These are phyloP conservation scores for Pneumocystis jirovecii DNA, from an alignment of 1,139 yeast genomes.

Conservation along the genomic window DNA sequence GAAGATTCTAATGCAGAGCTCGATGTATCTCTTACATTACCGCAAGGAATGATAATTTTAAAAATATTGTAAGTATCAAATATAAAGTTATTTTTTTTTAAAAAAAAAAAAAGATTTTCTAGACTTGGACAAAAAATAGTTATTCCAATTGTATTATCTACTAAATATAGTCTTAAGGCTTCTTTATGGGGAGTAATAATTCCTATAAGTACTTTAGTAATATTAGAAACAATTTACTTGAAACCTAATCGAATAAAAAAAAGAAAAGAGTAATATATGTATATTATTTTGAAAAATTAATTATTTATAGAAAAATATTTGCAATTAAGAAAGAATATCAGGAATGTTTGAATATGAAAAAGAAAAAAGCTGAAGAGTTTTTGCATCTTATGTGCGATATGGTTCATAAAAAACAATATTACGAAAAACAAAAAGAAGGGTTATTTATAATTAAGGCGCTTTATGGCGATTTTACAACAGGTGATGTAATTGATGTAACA, in stretches of 20 bases:
- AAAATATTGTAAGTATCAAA: constrained; percentile 6
- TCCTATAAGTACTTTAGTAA: constrained; percentile 7
- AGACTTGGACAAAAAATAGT: constrained; percentile 8
- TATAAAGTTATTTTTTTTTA: constrained; percentile 2
- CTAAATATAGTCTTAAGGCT: constrained; percentile 5
- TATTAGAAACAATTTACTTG: constrained; percentile 6
- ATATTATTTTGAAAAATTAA: background rate
- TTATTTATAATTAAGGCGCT: background rate
- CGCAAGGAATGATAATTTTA: background rate
- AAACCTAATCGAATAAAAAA: constrained; percentile 3
- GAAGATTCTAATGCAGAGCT: constrained; percentile 7
- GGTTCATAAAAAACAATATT: background rate
- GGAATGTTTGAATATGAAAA: background rate
- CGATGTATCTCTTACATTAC: constrained; percentile 1
- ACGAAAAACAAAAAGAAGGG: background rate
- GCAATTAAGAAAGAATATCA: background rate
- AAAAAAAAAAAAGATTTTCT: constrained; percentile 2
- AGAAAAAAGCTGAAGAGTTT: background rate
- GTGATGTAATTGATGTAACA: constrained; percentile 8
- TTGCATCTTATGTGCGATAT: background rate
- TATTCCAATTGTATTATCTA: constrained; percentile 8
- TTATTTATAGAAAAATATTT: background rate
- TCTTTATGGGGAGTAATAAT: constrained; percentile 8
- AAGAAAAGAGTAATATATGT: background rate
- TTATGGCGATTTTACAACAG: constrained; percentile 4